Conservation (phyloP, 2,329 filamentous ascomycete genomes). For the Pseudogymnoascus sp. region DNA sequence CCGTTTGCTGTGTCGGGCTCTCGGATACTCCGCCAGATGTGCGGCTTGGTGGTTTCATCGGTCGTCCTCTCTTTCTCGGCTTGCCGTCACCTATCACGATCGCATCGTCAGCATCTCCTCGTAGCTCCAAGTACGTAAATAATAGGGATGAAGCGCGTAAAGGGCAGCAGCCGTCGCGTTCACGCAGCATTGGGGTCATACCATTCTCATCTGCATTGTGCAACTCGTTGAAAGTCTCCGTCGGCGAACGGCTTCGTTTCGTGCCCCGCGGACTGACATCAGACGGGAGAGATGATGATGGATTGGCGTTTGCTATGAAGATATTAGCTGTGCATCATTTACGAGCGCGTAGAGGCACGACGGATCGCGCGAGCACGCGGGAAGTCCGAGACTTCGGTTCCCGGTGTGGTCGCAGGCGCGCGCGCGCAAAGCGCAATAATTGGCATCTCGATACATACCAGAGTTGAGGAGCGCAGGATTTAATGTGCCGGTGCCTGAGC, state of each 20-base stretch:
- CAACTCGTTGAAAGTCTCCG: constrained; percentile 49
- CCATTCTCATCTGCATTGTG: constrained; percentile 63
- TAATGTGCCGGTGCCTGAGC: constrained; percentile 82
- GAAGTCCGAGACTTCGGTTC: constrained; percentile 13
- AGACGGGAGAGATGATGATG: constrained; percentile 41
- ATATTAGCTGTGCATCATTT: not conserved
- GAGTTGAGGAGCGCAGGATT: constrained; percentile 82
- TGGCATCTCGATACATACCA: constrained; percentile 22
- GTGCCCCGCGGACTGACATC: constrained; percentile 57
- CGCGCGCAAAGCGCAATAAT: constrained; percentile 16
- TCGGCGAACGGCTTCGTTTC: constrained; percentile 72
- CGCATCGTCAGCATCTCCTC: constrained; percentile 11
- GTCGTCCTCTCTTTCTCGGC: constrained; percentile 31
- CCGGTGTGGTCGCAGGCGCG: constrained; percentile 17
- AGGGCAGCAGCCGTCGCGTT: not conserved
- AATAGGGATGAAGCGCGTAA: not conserved
- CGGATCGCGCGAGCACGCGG: constrained; percentile 20
- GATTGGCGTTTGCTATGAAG: constrained; percentile 24
- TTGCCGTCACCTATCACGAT: constrained; percentile 36
- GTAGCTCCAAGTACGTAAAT: not conserved
- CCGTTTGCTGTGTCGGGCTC: constrained; percentile 47
- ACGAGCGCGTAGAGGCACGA: constrained; percentile 19
- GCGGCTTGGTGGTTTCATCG: constrained; percentile 32
- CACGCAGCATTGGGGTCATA: constrained; percentile 45
- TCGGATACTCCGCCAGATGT: constrained; percentile 46